These are phyloP conservation scores for Plasmodium falciparum DNA, from an alignment of 169 alveolate species.

Conservation along the genomic window DNA sequence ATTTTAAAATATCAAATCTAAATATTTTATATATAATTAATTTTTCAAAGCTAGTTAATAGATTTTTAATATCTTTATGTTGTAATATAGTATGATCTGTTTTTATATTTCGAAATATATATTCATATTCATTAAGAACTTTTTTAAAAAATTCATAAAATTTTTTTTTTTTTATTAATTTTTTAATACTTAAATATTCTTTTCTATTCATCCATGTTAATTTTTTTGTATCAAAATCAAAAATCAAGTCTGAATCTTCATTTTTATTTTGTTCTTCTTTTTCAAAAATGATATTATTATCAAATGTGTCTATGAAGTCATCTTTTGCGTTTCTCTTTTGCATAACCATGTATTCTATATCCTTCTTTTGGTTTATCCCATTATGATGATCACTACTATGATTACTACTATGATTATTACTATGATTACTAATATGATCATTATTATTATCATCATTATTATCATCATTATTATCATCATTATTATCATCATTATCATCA, in stretches of 20 bases:
- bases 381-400: background rate
- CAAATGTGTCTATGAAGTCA: constrained; percentile 38
- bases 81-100: constrained; percentile 70
- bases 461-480: background rate
- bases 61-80: constrained; percentile 54
- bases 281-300: constrained; percentile 27
- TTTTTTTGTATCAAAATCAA: constrained; percentile 65
- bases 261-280: background rate
- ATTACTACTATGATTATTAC: background rate
- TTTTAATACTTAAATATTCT: constrained; percentile 59
- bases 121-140: constrained; percentile 73
- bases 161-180: constrained; percentile 56
- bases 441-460: background rate
- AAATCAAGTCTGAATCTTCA: background rate
- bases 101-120: constrained; percentile 60
- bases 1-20: constrained; percentile 59
- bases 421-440: background rate
- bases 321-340: constrained; percentile 44
- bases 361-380: background rate
- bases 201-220: constrained; percentile 67
- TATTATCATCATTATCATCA: background rate
- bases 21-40: constrained; percentile 70
- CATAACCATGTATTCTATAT: constrained; percentile 12
- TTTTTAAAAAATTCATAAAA: constrained; percentile 49
- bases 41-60: constrained; percentile 49